Conservation (phyloP, 495 filamentous ascomycete species). For the Daldinia loculata region DNA sequence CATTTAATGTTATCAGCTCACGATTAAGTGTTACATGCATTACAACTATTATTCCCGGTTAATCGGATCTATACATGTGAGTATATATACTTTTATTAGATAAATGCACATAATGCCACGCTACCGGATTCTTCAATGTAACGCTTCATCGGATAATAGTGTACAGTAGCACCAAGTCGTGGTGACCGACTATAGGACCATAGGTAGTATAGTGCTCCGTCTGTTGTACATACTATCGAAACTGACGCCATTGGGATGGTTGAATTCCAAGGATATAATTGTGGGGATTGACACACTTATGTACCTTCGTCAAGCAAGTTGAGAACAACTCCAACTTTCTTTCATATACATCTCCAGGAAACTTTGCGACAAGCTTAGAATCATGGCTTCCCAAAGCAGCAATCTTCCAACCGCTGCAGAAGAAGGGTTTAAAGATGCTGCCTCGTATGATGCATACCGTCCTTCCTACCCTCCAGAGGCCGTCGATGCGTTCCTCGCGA, state of each 20-base stretch:
- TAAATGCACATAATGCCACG: not conserved
- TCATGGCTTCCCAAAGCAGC: slow-evolving; percentile 34
- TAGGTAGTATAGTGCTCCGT: not conserved
- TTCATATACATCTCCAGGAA: not conserved
- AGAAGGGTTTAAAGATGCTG: slow-evolving; percentile 65
- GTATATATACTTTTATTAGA: not conserved
- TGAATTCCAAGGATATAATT: not conserved
- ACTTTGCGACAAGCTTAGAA: not conserved
- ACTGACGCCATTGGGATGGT: slow-evolving; percentile 26
- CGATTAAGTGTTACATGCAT: no score
- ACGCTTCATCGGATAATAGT: slow-evolving; percentile 1
- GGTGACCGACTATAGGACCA: slow-evolving; percentile 8
- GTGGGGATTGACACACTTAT: slow-evolving; percentile 3
- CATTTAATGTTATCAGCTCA: no score
- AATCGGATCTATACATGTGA: not conserved
- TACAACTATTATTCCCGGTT: not conserved
- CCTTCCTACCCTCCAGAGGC: slow-evolving; percentile 67
- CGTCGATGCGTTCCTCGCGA: slow-evolving; percentile 60
- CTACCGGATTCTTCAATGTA: not conserved
- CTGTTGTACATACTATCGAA: slow-evolving; percentile 12
- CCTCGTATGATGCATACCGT: slow-evolving; percentile 66
- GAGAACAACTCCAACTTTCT: not conserved
- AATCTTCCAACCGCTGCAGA: slow-evolving; percentile 44
- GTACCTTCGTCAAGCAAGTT: not conserved
- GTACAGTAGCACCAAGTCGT: slow-evolving; percentile 3